These are phyloP conservation scores for Yamadazyma trypodendri DNA, from an alignment of 1,139 yeast species.

Conservation along the genomic window DNA sequence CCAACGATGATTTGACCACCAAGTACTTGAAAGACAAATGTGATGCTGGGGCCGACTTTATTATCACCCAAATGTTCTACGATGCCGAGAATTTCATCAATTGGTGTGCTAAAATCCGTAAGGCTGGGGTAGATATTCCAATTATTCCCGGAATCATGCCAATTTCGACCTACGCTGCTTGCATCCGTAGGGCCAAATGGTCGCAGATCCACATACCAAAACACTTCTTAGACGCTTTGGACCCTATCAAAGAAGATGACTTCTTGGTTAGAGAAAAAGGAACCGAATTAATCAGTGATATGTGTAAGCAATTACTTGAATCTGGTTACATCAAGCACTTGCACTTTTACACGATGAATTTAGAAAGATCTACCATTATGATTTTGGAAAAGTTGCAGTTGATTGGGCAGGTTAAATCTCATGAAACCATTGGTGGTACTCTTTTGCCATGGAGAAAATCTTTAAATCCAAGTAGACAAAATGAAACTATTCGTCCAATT, in stretches of 20 bases:
- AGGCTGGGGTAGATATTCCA: conserved; percentile 77
- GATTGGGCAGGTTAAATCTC: conserved; percentile 44
- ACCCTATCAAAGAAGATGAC: conserved; percentile 89
- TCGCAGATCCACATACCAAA: conserved; percentile 80
- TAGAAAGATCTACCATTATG: conserved; percentile 89
- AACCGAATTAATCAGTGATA: conserved; percentile 74
- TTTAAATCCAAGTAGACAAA: conserved; percentile 73
- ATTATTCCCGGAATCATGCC: conserved; percentile 99
- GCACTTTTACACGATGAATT: conserved; percentile 95
- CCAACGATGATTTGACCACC: conserved; percentile 55
- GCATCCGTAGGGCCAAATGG: conserved; percentile 92
- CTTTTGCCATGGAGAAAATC: conserved; percentile 88
- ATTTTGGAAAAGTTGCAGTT: conserved; percentile 72
- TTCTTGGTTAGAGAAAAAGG: conserved; percentile 84
- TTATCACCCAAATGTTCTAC: conserved; percentile 90
- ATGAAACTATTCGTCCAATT: conserved; percentile 88
- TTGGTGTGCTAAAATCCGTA: conserved; percentile 78
- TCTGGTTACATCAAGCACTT: conserved; percentile 79
- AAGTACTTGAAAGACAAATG: conserved; percentile 78
- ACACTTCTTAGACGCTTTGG: conserved; percentile 66
- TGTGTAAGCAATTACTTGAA: conserved; percentile 73
- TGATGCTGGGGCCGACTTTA: conserved; percentile 91
- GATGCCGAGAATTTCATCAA: conserved; percentile 80
- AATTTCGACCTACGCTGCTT: conserved; percentile 88
- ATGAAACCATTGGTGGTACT: conserved; percentile 39